These are phyloP conservation scores for Penicillium canescens DNA, from an alignment of 495 filamentous ascomycete species.

Conservation along the genomic window DNA sequence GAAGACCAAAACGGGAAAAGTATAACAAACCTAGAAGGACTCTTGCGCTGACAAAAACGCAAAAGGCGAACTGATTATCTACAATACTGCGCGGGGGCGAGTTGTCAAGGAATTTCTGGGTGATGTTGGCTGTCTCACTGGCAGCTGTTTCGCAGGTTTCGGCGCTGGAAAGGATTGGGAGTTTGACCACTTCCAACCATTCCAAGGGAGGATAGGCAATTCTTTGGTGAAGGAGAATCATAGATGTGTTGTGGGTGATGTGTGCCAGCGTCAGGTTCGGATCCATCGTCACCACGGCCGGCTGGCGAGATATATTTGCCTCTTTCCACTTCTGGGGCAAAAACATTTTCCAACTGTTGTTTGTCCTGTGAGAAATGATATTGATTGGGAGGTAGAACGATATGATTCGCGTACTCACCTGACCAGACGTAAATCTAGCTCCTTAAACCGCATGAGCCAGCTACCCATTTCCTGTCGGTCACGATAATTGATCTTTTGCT, in stretches of 20 bases:
- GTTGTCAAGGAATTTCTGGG: too few species aligned
- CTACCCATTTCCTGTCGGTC: too few species aligned
- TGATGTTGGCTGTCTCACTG: too few species aligned
- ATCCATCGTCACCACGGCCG: conserved; percentile 35
- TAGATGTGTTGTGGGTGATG: conserved; percentile 47
- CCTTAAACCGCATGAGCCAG: conserved; percentile 48
- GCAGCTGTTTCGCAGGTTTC: too few species aligned
- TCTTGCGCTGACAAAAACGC: too few species aligned
- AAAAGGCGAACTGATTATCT: too few species aligned
- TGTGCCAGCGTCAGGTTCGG: conserved; percentile 46
- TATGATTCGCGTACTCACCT: conserved; percentile 19
- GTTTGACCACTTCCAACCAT: too few species aligned
- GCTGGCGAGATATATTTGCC: conserved; percentile 35
- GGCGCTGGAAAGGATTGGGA: too few species aligned
- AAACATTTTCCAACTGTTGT: conserved; percentile 40
- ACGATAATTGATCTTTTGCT: too few species aligned
- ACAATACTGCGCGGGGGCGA: too few species aligned
- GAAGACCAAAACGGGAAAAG: too few species aligned
- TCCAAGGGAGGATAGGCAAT: conserved; percentile 37
- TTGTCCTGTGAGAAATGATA: not conserved
- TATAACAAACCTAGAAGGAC: too few species aligned
- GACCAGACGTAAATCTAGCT: conserved; percentile 42
- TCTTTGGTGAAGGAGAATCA: conserved; percentile 45
- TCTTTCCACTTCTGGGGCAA: conserved; percentile 40
- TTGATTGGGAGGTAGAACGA: not conserved